A percentile compares a stretch with the other conserved stretches of the same genome.
phyloP scores from a whole-genome alignment of 371 early-diverging fungal genomes.

The Rhizopus sp. region DNA sequence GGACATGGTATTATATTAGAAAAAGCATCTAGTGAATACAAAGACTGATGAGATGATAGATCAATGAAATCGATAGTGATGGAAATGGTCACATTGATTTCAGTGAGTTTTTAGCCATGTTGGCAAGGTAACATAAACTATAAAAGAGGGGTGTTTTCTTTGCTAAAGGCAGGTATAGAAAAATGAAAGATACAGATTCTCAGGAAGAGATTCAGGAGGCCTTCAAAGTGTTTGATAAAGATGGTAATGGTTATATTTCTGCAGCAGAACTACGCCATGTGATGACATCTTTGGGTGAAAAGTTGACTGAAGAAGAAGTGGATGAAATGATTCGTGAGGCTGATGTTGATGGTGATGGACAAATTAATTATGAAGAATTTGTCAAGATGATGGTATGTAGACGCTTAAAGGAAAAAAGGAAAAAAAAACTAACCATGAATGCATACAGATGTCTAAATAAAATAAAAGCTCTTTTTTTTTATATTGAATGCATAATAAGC shows the following conservation, averaged over 20 bases:
- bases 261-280: conserved; percentile 46
- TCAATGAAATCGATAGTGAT: conserved; percentile 91
- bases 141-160: background rate
- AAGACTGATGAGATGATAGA: conserved; percentile 18
- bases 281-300: conserved; percentile 43
- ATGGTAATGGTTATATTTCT: conserved; percentile 51
- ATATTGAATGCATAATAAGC: background rate
- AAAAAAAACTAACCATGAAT: background rate
- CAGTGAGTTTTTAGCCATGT: conserved; percentile 88
- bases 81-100: conserved; percentile 92
- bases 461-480: background rate
- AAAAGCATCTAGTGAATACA: background rate
- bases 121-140: conserved; percentile 60
- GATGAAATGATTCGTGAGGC: conserved; percentile 85
- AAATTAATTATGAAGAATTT: conserved; percentile 89
- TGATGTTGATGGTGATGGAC: conserved; percentile 77
- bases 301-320: conserved; percentile 59
- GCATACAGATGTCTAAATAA: conserved; percentile 14
- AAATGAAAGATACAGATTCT: conserved; percentile 39
- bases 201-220: conserved; percentile 47
- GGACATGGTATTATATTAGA: conserved; percentile 54
- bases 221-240: conserved; percentile 55
- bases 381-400: conserved; percentile 76
- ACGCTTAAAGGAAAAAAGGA: background rate
- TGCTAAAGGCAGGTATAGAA: conserved; percentile 18